Percentiles rank a stretch among this genome's conserved stretches.
phyloP scores from a whole-genome alignment of 2,329 filamentous ascomycete genomes.

The Clarireedia homoeocarpa region DNA sequence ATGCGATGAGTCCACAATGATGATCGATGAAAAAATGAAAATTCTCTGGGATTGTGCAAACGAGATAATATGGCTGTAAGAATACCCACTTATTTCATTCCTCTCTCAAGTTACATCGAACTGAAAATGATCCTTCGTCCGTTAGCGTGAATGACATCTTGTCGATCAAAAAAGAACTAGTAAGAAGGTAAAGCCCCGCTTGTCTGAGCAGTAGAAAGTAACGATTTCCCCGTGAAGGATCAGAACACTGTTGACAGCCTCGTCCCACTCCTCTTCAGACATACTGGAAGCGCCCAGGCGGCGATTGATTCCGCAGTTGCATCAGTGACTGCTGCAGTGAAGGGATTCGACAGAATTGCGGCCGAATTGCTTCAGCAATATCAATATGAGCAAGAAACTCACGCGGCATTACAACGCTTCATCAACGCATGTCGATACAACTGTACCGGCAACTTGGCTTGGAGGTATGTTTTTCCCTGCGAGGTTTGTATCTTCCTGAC shows the following conservation, averaged over 20 bases:
- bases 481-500: neutral
- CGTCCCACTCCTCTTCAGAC: slow-evolving; percentile 6
- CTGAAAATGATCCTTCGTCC: neutral
- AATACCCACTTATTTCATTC: no score
- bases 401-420: slow-evolving; percentile 8
- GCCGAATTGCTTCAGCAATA: slow-evolving; percentile 1
- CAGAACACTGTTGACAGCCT: slow-evolving; percentile 7
- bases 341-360: neutral
- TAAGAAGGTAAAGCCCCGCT: neutral
- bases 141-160: slow-evolving; percentile 20
- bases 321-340: slow-evolving; percentile 3
- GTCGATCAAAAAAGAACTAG: slow-evolving; percentile 20
- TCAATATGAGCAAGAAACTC: slow-evolving; percentile 1
- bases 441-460: slow-evolving; percentile 13
- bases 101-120: neutral
- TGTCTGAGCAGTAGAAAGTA: neutral
- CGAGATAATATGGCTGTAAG: slow-evolving; percentile 20
- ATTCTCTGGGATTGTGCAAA: slow-evolving; percentile 20
- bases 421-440: slow-evolving; percentile 8
- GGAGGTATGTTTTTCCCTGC: slow-evolving; percentile 7
- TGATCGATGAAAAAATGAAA: slow-evolving; percentile 9
- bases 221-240: neutral
- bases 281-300: slow-evolving; percentile 4
- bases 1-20: neutral
- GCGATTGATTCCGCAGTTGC: slow-evolving; percentile 10